phyloP scores from a whole-genome alignment of 2,329 filamentous ascomycete species.

The Fusarium sambucinum region DNA sequence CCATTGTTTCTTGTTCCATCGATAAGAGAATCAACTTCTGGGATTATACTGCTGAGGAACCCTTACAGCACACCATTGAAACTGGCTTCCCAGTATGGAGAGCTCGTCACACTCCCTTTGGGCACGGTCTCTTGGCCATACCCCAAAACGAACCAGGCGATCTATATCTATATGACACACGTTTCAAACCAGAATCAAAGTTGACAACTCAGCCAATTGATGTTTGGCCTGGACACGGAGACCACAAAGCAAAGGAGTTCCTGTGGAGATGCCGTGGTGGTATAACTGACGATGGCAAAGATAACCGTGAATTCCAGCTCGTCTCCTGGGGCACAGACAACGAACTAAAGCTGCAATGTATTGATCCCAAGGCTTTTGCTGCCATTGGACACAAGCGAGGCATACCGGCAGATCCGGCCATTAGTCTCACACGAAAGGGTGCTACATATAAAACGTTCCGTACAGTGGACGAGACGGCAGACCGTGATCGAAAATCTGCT shows the following conservation, averaged over 20 bases:
- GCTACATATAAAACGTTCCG: constrained; percentile 88
- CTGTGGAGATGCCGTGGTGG: constrained; percentile 85
- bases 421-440: constrained; percentile 83
- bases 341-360: constrained; percentile 81
- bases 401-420: constrained; percentile 69
- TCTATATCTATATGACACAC: constrained; percentile 84
- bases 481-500: constrained; percentile 68
- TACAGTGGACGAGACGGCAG: constrained; percentile 71
- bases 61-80: constrained; percentile 80
- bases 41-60: constrained; percentile 76
- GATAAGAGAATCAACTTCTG: constrained; percentile 95
- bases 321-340: constrained; percentile 94
- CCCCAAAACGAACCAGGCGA: constrained; percentile 89
- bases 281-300: constrained; percentile 74
- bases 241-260: constrained; percentile 86
- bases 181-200: constrained; percentile 61
- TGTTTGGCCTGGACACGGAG: constrained; percentile 71
- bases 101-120: constrained; percentile 91
- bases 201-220: constrained; percentile 63
- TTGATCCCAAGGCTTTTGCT: constrained; percentile 73
- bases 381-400: constrained; percentile 81
- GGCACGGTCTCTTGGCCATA: constrained; percentile 87
- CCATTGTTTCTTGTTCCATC: constrained; percentile 87
- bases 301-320: constrained; percentile 90
- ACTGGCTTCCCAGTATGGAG: constrained; percentile 92